A percentile compares a stretch with the other conserved stretches of the same genome.
Conservation (phyloP, 345 rosid species). For the Gynandropsis gynandra region DNA sequence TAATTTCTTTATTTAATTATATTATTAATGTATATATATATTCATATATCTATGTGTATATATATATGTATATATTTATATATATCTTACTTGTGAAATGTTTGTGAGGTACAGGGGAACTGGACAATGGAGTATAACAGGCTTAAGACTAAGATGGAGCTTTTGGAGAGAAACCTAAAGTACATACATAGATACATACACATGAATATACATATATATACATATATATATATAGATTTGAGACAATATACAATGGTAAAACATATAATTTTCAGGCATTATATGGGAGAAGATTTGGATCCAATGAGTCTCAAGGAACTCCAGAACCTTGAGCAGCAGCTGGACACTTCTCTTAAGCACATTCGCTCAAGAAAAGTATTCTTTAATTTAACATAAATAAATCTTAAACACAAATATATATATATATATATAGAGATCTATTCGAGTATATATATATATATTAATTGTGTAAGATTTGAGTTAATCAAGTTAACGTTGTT, state of each 20-base stretch:
- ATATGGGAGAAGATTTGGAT: constrained; percentile 75
- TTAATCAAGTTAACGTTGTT: background rate
- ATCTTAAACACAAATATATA: background rate
- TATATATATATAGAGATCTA: background rate
- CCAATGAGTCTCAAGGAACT: constrained; percentile 62
- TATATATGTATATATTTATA: too few relatives aligned
- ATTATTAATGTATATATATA: background rate
- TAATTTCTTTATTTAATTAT: background rate
- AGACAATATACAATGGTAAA: background rate
- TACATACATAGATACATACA: constrained; percentile 17
- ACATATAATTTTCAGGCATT: constrained; percentile 51
- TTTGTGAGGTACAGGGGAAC: constrained; percentile 40
- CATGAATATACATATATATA: background rate
- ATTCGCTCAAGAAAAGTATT: constrained; percentile 71
- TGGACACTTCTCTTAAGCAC: constrained; percentile 75
- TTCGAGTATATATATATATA: too few relatives aligned
- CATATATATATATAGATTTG: background rate
- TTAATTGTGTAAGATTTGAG: background rate
- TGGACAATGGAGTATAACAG: constrained; percentile 72
- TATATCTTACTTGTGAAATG: background rate
- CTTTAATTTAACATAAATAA: too few relatives aligned
- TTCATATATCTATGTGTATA: background rate
- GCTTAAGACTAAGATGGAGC: constrained; percentile 80
- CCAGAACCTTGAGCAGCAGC: constrained; percentile 86
- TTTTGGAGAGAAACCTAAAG: constrained; percentile 79